phyloP scores from a whole-genome alignment of 331 rosid genomes.

The Malus hybrid region DNA sequence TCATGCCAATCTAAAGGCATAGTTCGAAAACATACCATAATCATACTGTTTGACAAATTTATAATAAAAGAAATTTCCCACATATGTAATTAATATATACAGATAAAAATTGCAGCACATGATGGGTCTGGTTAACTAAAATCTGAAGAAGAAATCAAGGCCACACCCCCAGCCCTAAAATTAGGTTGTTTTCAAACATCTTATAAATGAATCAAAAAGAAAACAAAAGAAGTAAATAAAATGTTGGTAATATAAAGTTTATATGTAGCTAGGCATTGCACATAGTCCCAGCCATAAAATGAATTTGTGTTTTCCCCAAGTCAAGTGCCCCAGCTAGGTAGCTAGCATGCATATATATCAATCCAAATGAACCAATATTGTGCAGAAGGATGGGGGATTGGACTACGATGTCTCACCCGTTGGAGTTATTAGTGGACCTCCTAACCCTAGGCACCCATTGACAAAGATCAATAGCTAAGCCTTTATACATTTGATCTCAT shows the following conservation, averaged over 20 bases:
- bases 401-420: conserved; percentile 34
- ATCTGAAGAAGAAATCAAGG: neutral
- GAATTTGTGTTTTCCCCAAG: neutral
- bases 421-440: conserved; percentile 24
- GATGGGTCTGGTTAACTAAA: neutral
- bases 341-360: neutral
- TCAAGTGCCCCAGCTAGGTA: neutral
- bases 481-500: neutral
- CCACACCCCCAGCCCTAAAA: neutral
- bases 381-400: conserved; percentile 11
- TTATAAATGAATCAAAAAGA: neutral
- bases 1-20: too few relatives aligned
- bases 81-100: neutral
- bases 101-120: neutral
- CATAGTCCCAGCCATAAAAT: neutral
- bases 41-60: too few relatives aligned
- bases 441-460: conserved; percentile 4
- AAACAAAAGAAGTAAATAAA: neutral
- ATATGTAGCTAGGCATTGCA: conserved; percentile 5
- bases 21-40: too few relatives aligned
- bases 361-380: neutral
- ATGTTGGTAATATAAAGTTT: neutral
- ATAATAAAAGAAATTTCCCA: neutral
- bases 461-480: neutral
- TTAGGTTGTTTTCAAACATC: neutral